A percentile compares a stretch with the other conserved stretches of the same genome.
phyloP scores from a whole-genome alignment of 192 early-diverging fungal species.

The Geranomyces michiganensis region DNA sequence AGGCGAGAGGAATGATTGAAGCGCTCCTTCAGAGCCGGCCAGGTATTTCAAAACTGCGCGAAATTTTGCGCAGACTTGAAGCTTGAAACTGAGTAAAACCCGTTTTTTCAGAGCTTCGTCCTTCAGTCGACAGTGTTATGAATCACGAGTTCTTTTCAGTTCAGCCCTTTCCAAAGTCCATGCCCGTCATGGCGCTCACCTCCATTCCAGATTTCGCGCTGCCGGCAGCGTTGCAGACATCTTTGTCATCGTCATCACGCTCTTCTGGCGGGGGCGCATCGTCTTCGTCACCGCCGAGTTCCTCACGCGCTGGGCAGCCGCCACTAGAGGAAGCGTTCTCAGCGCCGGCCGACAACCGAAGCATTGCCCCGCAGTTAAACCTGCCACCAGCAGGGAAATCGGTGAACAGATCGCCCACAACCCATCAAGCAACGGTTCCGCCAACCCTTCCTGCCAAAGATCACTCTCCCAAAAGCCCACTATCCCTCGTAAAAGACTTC shows the following conservation, averaged over 20 bases:
- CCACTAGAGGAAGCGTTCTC: constrained; percentile 10
- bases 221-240: too few relatives aligned
- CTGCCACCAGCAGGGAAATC: constrained; percentile 3
- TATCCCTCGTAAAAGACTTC: constrained; percentile 1
- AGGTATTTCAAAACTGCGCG: constrained; percentile 8
- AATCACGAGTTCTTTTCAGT: constrained; percentile 49
- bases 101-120: constrained; percentile 44
- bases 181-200: constrained; percentile 46
- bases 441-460: too few relatives aligned
- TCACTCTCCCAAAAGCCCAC: too few relatives aligned
- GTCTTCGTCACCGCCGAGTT: not conserved
- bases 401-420: not conserved
- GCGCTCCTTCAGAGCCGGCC: constrained; percentile 68
- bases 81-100: not conserved
- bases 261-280: not conserved
- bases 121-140: constrained; percentile 51
- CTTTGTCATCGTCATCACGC: too few relatives aligned
- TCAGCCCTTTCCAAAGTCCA: constrained; percentile 32
- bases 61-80: not conserved
- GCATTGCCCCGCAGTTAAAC: not conserved
- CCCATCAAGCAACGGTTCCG: not conserved
- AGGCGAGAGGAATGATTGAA: constrained; percentile 70
- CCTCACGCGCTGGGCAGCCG: not conserved
- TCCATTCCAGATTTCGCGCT: constrained; percentile 26
- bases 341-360: constrained; percentile 23